These are phyloP conservation scores for Cyclostephanos tholiformis DNA, from an alignment of 108 stramenopile genomes.

Conservation along the genomic window DNA sequence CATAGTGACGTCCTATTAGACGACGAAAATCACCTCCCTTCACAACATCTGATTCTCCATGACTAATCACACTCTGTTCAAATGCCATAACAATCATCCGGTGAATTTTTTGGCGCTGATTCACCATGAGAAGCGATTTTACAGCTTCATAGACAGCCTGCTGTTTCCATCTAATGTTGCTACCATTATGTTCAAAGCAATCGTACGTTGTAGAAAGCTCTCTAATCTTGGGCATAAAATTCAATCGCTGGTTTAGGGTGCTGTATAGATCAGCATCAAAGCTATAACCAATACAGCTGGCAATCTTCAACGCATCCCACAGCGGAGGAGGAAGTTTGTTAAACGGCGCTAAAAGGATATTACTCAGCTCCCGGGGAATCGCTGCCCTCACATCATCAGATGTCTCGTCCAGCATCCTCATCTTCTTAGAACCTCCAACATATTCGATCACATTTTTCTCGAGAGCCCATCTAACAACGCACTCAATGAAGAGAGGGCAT, in stretches of 20 bases:
- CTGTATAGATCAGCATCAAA: constrained; percentile 53
- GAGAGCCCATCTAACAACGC: constrained; percentile 50
- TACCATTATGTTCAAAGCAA: constrained; percentile 41
- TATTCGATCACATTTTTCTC: constrained; percentile 52
- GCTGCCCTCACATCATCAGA: constrained; percentile 51
- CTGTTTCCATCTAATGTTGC: constrained; percentile 51
- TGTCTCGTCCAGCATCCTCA: constrained; percentile 47
- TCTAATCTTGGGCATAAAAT: constrained; percentile 48
- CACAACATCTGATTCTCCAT: constrained; percentile 25
- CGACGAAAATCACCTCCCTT: constrained; percentile 49
- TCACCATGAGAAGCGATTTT: constrained; percentile 56
- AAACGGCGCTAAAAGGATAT: constrained; percentile 48
- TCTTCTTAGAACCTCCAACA: constrained; percentile 43
- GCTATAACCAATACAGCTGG: constrained; percentile 56
- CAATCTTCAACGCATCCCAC: constrained; percentile 57
- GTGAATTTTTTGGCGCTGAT: constrained; percentile 55
- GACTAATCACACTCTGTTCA: constrained; percentile 32
- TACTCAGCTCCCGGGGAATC: constrained; percentile 53
- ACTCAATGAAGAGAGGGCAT: constrained; percentile 52
- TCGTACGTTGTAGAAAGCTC: constrained; percentile 42
- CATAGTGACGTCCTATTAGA: constrained; percentile 49
- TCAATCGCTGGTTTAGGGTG: constrained; percentile 30
- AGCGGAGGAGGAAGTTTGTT: constrained; percentile 51
- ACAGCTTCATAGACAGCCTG: constrained; percentile 58
- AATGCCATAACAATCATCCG: constrained; percentile 52